These are phyloP conservation scores for Diaporthe vaccinii DNA, from an alignment of 2,329 filamentous ascomycete genomes.

Conservation along the genomic window DNA sequence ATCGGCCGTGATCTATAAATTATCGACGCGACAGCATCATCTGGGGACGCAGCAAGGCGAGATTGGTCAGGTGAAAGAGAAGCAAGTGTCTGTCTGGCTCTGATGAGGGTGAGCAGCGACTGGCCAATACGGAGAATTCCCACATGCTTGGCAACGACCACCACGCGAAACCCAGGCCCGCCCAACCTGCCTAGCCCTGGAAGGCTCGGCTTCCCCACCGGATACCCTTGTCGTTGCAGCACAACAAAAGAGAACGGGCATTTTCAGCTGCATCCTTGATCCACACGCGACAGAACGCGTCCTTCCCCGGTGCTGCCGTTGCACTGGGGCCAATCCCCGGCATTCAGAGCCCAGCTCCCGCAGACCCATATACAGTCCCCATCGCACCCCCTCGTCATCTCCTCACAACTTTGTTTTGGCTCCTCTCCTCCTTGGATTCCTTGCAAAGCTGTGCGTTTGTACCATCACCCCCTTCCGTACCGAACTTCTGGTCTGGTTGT, in stretches of 20 bases:
- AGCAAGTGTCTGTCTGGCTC: constrained; percentile 28
- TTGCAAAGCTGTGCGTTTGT: constrained; percentile 28
- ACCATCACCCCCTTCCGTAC: constrained; percentile 4
- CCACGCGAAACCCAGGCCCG: constrained; percentile 20
- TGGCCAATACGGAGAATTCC: constrained; percentile 24
- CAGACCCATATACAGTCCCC: constrained; percentile 33
- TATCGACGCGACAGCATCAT: constrained; percentile 8
- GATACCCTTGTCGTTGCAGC: constrained; percentile 24
- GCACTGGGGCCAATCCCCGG: constrained; percentile 23
- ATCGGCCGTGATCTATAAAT: constrained; percentile 8
- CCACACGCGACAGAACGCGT: constrained; percentile 37
- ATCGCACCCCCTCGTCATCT: constrained; percentile 35
- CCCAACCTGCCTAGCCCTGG: constrained; percentile 19
- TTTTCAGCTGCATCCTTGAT: constrained; percentile 30
- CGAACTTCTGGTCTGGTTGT: constrained; percentile 25
- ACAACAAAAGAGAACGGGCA: constrained; percentile 21
- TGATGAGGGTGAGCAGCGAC: constrained; percentile 20
- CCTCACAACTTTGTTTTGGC: constrained; percentile 25
- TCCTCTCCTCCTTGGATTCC: constrained; percentile 32
- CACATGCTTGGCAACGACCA: constrained; percentile 23
- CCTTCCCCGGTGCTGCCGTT: constrained; percentile 15
- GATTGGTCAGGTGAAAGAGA: constrained; percentile 20
- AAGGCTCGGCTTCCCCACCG: constrained; percentile 34
- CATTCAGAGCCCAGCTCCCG: constrained; percentile 26
- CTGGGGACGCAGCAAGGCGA: constrained; percentile 15